A percentile compares a stretch with the other conserved stretches of the same genome.
These are phyloP conservation scores for Incumbomyces lentus DNA, from an alignment of 2,329 filamentous ascomycete species.

Conservation along the genomic window DNA sequence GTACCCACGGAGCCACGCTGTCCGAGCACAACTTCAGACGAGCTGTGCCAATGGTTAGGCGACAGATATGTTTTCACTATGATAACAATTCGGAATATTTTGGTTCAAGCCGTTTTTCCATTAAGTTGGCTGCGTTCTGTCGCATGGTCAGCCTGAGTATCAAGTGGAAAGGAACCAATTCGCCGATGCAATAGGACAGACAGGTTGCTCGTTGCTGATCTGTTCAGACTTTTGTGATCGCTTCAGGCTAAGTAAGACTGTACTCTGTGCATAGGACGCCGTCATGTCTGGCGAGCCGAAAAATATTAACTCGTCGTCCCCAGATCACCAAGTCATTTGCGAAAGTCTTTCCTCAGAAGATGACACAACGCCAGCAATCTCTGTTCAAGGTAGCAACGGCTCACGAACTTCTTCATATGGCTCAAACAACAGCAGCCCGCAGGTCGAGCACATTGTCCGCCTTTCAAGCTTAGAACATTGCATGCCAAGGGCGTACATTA, in stretches of 20 bases:
- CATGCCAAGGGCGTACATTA: conserved; percentile 21
- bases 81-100: conserved; percentile 1
- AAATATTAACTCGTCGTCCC: not conserved
- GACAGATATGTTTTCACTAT: not conserved
- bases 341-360: conserved; percentile 1
- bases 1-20: not conserved
- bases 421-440: not conserved
- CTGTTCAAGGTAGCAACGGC: not conserved
- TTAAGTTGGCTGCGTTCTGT: not conserved
- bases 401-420: conserved; percentile 2
- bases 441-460: conserved; percentile 14
- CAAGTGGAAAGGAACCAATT: not conserved
- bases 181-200: too few relatives aligned
- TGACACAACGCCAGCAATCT: not conserved
- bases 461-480: conserved; percentile 20
- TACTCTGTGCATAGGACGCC: too few relatives aligned
- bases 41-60: not conserved
- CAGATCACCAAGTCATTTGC: not conserved
- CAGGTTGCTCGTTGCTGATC: too few relatives aligned
- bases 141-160: not conserved
- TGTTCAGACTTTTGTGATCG: too few relatives aligned
- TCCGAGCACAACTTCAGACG: not conserved
- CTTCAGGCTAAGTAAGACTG: too few relatives aligned
- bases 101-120: not conserved
- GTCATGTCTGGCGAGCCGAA: not conserved